Evolutionary conservation across 176 grass and related monocot species (phyloP).

Genomic region (Triticum aestivum): DNA sequence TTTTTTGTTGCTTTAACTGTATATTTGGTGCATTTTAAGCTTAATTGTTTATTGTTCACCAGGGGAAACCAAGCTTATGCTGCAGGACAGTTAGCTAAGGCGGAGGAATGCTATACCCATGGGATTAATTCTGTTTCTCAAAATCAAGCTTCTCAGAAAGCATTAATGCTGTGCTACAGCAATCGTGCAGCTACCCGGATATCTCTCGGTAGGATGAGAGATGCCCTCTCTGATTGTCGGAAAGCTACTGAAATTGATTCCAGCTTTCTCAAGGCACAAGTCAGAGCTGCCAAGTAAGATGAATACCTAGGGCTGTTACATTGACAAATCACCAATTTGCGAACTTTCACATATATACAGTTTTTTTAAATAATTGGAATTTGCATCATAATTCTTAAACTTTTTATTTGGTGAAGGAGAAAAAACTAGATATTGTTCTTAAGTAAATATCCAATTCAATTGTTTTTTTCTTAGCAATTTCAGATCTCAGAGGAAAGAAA

Average conservation of each 20-base stretch:
- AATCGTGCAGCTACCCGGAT: conserved; percentile 91
- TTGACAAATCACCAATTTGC: background rate
- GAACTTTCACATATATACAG: background rate
- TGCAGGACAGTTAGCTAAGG: conserved; percentile 63
- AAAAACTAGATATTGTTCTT: conserved; percentile 9
- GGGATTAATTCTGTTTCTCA: conserved; percentile 73
- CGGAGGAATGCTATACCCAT: conserved; percentile 78
- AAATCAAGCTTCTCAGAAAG: conserved; percentile 43
- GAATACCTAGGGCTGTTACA: conserved; percentile 1
- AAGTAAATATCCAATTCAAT: conserved; percentile 18
- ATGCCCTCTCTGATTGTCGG: conserved; percentile 73
- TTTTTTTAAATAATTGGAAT: conserved; percentile 7
- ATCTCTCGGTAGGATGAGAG: conserved; percentile 89
- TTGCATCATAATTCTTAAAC: conserved; percentile 2
- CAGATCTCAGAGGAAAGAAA: conserved; percentile 9
- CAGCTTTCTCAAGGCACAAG: conserved; percentile 71
- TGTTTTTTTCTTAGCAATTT: background rate
- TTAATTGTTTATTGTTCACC: conserved; percentile 33
- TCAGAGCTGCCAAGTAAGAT: conserved; percentile 86
- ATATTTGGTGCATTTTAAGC: conserved; percentile 18
- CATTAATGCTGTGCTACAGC: conserved; percentile 87
- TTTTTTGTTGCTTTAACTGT: conserved; percentile 8
- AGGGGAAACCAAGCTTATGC: conserved; percentile 87
- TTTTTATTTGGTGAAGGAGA: background rate
- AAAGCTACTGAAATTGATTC: conserved; percentile 70